Evolutionary conservation across 257 asterid species (phyloP).

Genomic region (Verbena officinalis): DNA sequence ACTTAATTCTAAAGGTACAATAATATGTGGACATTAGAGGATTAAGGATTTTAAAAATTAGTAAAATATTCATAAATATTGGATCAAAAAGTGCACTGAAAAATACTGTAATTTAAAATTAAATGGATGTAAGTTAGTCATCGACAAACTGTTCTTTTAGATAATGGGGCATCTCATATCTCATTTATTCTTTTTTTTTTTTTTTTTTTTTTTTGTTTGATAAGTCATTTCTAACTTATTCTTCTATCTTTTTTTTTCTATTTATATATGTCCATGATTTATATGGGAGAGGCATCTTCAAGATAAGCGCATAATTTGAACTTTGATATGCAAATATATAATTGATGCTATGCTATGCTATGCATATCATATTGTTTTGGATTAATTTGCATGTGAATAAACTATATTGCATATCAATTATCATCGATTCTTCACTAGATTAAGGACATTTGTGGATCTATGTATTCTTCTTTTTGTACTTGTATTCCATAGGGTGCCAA

Average conservation of each 20-base stretch:
- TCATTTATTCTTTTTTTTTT: constrained; percentile 1
- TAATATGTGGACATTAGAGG: constrained; percentile 2
- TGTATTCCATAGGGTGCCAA: too few species aligned
- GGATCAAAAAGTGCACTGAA: too few species aligned
- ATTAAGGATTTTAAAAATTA: too few species aligned
- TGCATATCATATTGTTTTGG: constrained; percentile 16
- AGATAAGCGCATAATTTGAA: constrained; percentile 15
- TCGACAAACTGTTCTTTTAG: constrained; percentile 6
- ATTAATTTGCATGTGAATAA: constrained; percentile 1
- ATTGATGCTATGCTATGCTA: constrained; percentile 7
- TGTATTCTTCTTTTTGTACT: neutral
- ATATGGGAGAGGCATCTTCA: constrained; percentile 7
- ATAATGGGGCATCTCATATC: constrained; percentile 24
- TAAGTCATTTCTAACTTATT: too few species aligned
- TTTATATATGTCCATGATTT: neutral
- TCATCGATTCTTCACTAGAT: constrained; percentile 12
- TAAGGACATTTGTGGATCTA: constrained; percentile 16
- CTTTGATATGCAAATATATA: too few species aligned
- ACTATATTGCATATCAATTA: neutral
- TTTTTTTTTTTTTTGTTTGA: too few species aligned
- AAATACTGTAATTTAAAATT: too few species aligned
- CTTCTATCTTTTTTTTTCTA: neutral
- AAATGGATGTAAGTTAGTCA: neutral
- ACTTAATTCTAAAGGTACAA: constrained; percentile 27
- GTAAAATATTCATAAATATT: too few species aligned